These are phyloP conservation scores for thale cress (Arabidopsis thaliana) DNA, from an alignment of 345 rosid species.

Conservation along the genomic window TAIR10.1 NC_003076.8:22255001-22255500, in stretches of 20 bases:
- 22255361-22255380: constrained; percentile 34
- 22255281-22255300: constrained; percentile 24
- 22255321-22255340: constrained; percentile 37
- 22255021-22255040: background rate
- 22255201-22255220: constrained; percentile 43
- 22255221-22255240: constrained; percentile 42
- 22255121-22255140: background rate
- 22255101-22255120: background rate
- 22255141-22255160: background rate
- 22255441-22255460: constrained; percentile 19
- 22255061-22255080: background rate
- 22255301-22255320: constrained; percentile 38
- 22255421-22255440: constrained; percentile 22
- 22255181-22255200: constrained; percentile 45
- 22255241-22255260: constrained; percentile 21
- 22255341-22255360: constrained; percentile 30
- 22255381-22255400: constrained; percentile 48
- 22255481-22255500: constrained; percentile 31
- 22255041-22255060: background rate
- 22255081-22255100: background rate
- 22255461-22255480: constrained; percentile 30
- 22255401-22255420: constrained; percentile 45
- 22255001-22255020: background rate
- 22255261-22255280: constrained; percentile 16
- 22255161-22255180: constrained; percentile 42